phyloP scores from a whole-genome alignment of 2,329 filamentous ascomycete genomes.

The Aspergillus vadensis region DNA sequence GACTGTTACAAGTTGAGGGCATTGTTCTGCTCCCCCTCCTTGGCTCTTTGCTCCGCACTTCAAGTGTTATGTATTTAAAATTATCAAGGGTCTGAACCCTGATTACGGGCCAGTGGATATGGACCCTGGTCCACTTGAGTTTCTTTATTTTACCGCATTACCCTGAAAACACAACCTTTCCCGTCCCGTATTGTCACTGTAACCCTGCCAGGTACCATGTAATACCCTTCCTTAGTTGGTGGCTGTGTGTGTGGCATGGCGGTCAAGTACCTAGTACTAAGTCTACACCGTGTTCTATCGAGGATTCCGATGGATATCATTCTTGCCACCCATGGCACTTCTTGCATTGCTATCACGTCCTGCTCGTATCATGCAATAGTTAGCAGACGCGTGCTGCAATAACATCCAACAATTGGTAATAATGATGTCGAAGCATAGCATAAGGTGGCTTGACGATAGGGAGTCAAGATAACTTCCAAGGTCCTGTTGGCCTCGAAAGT shows the following conservation, averaged over 20 bases:
- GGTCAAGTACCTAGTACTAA: neutral
- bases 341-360: neutral
- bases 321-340: neutral
- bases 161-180: neutral
- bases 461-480: slow-evolving; percentile 1
- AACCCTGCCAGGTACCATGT: no score
- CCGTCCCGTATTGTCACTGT: slow-evolving; percentile 4
- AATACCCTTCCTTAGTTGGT: no score
- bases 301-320: neutral
- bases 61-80: slow-evolving; percentile 4
- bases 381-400: neutral
- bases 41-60: slow-evolving; percentile 6
- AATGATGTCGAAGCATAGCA: neutral
- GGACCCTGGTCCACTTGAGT: slow-evolving; percentile 7
- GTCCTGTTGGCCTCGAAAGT: neutral
- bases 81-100: slow-evolving; percentile 12
- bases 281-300: neutral
- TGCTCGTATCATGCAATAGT: neutral
- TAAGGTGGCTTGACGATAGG: neutral
- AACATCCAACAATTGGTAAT: neutral
- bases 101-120: slow-evolving; percentile 8
- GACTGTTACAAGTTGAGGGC: slow-evolving; percentile 1
- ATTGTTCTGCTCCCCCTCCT: slow-evolving; percentile 3
- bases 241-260: no score
- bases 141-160: neutral